Percentiles rank a stretch among this genome's conserved stretches.
These are phyloP conservation scores for Cladorrhinum sp. DNA, from an alignment of 2,329 filamentous ascomycete species.

Conservation along the genomic window DNA sequence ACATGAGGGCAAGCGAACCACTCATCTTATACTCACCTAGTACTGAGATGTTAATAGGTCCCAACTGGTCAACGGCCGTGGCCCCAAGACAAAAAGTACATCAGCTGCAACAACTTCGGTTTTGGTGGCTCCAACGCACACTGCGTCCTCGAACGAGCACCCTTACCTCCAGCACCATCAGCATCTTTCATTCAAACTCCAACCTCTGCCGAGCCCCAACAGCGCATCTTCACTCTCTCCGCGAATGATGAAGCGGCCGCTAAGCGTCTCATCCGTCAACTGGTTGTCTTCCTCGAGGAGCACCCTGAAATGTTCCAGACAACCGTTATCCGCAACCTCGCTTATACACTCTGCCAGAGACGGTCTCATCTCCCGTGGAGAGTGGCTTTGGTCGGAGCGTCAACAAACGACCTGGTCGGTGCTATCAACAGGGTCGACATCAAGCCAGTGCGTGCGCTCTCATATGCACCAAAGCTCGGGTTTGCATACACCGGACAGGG, in stretches of 20 bases:
- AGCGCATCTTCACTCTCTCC: neutral
- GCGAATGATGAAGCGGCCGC: neutral
- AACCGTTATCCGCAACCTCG: neutral
- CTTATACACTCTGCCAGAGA: neutral
- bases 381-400: neutral
- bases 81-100: neutral
- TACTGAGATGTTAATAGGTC: too few relatives aligned
- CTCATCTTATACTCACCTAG: too few relatives aligned
- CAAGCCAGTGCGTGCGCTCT: neutral
- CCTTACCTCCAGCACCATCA: neutral
- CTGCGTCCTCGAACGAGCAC: neutral
- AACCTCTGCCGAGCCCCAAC: neutral
- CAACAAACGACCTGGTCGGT: neutral
- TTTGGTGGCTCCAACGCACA: neutral
- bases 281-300: neutral
- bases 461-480: neutral
- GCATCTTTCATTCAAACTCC: neutral
- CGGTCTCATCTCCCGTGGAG: neutral
- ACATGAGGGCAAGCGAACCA: too few relatives aligned
- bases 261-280: neutral
- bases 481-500: slow-evolving; percentile 1
- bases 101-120: neutral
- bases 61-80: neutral
- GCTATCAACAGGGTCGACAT: neutral
- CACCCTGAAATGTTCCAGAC: neutral